These are phyloP conservation scores for Penicillium sp. DNA, from an alignment of 2,329 filamentous ascomycete species.

Conservation along the genomic window DNA sequence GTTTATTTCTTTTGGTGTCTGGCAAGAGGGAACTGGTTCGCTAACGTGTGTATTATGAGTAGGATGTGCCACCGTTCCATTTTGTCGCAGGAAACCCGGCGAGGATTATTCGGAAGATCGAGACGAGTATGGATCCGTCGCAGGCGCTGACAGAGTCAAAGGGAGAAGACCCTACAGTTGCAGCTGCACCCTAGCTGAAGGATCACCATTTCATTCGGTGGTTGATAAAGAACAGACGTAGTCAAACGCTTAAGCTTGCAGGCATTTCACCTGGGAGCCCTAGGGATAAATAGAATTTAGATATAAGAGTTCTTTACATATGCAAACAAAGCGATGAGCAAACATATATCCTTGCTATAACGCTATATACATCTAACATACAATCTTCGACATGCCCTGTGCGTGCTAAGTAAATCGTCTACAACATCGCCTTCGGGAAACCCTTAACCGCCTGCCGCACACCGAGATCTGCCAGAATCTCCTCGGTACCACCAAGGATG, in stretches of 20 bases:
- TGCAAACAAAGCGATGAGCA: no score
- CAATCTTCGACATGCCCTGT: no score
- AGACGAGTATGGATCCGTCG: slow-evolving; percentile 30
- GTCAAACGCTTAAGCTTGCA: no score
- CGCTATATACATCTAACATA: no score
- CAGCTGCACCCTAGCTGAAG: not conserved
- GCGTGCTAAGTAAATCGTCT: slow-evolving; percentile 30
- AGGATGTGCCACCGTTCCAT: slow-evolving; percentile 34
- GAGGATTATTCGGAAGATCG: slow-evolving; percentile 29
- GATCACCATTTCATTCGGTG: no score
- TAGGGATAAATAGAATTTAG: no score
- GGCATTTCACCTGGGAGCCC: no score
- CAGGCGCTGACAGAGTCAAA: not conserved
- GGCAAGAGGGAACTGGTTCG: no score
- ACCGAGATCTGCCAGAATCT: slow-evolving; percentile 79
- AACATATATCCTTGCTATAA: no score
- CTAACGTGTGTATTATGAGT: not conserved
- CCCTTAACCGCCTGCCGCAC: slow-evolving; percentile 82
- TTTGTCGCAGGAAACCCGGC: slow-evolving; percentile 36
- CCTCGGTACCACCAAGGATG: slow-evolving; percentile 80
- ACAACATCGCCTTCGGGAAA: slow-evolving; percentile 85
- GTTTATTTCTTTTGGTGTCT: no score
- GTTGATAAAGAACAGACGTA: no score
- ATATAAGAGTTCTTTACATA: no score
- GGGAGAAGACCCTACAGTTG: not conserved